These are phyloP conservation scores for Hondaea fermentalgiana DNA, from an alignment of 108 stramenopile genomes.

Conservation along the genomic window DNA sequence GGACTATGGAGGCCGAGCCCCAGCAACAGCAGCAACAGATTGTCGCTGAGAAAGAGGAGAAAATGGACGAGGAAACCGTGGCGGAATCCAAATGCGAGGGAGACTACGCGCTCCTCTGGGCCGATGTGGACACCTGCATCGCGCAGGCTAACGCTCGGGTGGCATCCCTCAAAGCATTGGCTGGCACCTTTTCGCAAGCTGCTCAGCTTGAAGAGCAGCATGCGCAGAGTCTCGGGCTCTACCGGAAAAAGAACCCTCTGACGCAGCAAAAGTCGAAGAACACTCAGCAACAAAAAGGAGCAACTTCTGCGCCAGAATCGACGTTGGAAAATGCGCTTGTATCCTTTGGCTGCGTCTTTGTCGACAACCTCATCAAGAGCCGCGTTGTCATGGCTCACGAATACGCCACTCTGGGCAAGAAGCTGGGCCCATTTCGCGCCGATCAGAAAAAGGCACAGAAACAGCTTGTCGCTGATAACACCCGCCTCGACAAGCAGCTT, in stretches of 20 bases:
- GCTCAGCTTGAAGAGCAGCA: neutral
- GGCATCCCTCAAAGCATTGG: neutral
- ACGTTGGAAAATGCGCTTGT: neutral
- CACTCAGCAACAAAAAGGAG: neutral
- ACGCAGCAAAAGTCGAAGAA: neutral
- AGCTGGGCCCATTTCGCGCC: neutral
- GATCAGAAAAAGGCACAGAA: neutral
- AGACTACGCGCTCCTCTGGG: neutral
- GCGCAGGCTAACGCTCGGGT: neutral
- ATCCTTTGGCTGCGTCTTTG: neutral
- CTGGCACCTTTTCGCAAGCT: neutral
- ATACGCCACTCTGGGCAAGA: neutral
- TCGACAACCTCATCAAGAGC: conserved; percentile 18
- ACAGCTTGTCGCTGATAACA: neutral
- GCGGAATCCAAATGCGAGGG: neutral
- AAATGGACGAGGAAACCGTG: too few species aligned
- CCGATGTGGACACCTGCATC: neutral
- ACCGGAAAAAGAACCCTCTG: neutral
- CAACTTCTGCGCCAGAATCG: neutral
- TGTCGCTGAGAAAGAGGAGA: too few species aligned
- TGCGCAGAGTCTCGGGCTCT: neutral
- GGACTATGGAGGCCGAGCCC: too few species aligned
- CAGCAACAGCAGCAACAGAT: too few species aligned
- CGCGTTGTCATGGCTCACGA: neutral
- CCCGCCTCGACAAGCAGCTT: neutral